A percentile compares a stretch with the other conserved stretches of the same genome.
Conservation (phyloP, 768 basidiomycete genomes). For the Termitomyces sp. region DNA sequence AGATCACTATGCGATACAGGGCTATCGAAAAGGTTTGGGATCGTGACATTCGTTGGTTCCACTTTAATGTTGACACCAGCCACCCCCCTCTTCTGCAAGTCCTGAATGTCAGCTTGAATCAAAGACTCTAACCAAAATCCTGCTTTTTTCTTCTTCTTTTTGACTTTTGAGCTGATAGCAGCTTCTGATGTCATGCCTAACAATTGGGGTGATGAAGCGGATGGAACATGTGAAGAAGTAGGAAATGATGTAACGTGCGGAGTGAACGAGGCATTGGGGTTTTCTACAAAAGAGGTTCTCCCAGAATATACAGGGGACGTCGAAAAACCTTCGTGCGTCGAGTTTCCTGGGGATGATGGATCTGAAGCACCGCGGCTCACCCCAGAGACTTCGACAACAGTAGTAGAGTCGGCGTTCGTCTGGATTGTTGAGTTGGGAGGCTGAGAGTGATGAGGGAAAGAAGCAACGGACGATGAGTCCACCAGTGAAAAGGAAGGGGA, state of each 20-base stretch:
- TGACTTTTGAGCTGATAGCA: neutral
- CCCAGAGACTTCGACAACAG: neutral
- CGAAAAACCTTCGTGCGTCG: neutral
- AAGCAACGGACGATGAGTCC: neutral
- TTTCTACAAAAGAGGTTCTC: neutral
- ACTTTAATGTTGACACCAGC: slow-evolving; percentile 1
- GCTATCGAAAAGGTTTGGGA: neutral
- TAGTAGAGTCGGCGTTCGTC: neutral
- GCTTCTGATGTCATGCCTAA: neutral
- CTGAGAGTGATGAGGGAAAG: neutral
- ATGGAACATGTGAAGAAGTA: neutral
- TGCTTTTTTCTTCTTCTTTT: slow-evolving; percentile 13
- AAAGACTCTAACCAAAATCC: slow-evolving; percentile 7
- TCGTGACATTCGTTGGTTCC: slow-evolving; percentile 4
- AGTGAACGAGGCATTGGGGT: too few species aligned
- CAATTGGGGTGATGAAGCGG: neutral
- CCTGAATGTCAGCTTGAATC: slow-evolving; percentile 14
- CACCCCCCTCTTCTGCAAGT: slow-evolving; percentile 11
- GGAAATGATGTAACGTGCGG: neutral
- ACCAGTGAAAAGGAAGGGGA: neutral
- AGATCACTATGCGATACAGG: neutral
- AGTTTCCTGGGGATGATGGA: neutral
- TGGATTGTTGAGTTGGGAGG: neutral
- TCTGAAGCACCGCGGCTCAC: neutral
- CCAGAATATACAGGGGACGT: neutral